phyloP scores from a whole-genome alignment of 352 stramenopile species.

The Phytophthora pluvialis region DNA sequence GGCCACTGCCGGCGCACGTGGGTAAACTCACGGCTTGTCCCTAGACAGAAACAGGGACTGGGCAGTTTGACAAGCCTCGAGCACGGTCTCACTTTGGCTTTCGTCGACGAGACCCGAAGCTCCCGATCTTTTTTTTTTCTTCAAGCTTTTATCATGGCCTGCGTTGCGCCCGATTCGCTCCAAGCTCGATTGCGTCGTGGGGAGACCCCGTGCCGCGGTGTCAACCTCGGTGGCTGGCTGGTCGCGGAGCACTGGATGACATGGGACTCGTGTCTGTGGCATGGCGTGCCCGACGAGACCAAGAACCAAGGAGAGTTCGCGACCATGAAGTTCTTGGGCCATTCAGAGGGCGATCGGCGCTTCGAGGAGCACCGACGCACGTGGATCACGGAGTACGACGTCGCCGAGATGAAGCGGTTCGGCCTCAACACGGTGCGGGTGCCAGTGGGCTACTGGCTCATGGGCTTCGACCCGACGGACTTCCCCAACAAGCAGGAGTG shows the following conservation, averaged over 20 bases:
- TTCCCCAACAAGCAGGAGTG: slow-evolving; percentile 52
- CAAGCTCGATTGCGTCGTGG: slow-evolving; percentile 69
- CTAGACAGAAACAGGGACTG: slow-evolving; percentile 15
- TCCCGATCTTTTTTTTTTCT: background rate
- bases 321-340: slow-evolving; percentile 64
- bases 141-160: slow-evolving; percentile 20
- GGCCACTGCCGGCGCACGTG: slow-evolving; percentile 13
- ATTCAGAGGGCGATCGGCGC: slow-evolving; percentile 41
- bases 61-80: background rate
- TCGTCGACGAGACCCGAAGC: slow-evolving; percentile 1
- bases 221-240: slow-evolving; percentile 84
- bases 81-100: slow-evolving; percentile 29
- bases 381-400: slow-evolving; percentile 81
- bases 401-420: slow-evolving; percentile 62
- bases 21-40: slow-evolving; percentile 16
- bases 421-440: slow-evolving; percentile 87
- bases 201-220: slow-evolving; percentile 56
- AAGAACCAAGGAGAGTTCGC: slow-evolving; percentile 69
- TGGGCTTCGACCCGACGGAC: slow-evolving; percentile 70
- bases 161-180: slow-evolving; percentile 42
- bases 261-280: slow-evolving; percentile 61
- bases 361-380: slow-evolving; percentile 60
- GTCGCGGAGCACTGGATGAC: slow-evolving; percentile 88
- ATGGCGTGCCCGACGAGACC: slow-evolving; percentile 52
- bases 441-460: slow-evolving; percentile 85